Base-by-base conservation (phyloP, 108 stramenopile genomes). In the Cylindrotheca fusiformis region DNA sequence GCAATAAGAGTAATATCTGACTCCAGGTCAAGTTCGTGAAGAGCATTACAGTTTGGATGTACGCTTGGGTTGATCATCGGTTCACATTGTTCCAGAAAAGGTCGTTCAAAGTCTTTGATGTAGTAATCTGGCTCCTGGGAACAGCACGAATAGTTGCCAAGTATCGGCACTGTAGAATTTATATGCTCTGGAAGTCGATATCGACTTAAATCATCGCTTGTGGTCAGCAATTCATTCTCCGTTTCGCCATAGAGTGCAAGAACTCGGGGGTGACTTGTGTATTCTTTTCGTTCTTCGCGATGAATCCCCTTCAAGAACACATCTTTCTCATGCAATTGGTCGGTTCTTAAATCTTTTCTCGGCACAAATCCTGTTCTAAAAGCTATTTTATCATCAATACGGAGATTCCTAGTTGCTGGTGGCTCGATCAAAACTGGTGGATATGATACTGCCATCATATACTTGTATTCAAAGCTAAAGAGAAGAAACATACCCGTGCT, bases 1-100 rank as follows among this genome's bases (percentile, higher is more conserved):
- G 52, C 55, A 2, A 83, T 22, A 22, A 83, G 49, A 1, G 70
- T 46, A 29, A 52, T 65, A 53, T 23, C 47, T 41, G 48, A 21
- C 21, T 41, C 27, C 31, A 51, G 31, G 41, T 29, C 10, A 72
- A 73, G 49, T 65, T 92, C 92, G 58, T 93, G 92, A 1, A 93
- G 57, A 1, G 28, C 21, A 72, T 87, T 87, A 67, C 89, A 91
- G 10, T 76, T 85, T 12, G 86, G 82, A 67, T 81, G 70, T 32
- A 74, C 72, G 12, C 12, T 48, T 0, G 60, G 57, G 33, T 81
- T 66, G n/a, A 68, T 58, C 76, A 83, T 76, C 6, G 64, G 80
- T 6, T 72, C 70, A 48, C 89, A 91, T 24, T 84, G 67, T 56
- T 74, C 75, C 56, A 74, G 54, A 45, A 50, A 80, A 17, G 70